Evolutionary conservation across 495 filamentous ascomycete genomes (phyloP).

Genomic region (Glutinoglossum americanum): DNA sequence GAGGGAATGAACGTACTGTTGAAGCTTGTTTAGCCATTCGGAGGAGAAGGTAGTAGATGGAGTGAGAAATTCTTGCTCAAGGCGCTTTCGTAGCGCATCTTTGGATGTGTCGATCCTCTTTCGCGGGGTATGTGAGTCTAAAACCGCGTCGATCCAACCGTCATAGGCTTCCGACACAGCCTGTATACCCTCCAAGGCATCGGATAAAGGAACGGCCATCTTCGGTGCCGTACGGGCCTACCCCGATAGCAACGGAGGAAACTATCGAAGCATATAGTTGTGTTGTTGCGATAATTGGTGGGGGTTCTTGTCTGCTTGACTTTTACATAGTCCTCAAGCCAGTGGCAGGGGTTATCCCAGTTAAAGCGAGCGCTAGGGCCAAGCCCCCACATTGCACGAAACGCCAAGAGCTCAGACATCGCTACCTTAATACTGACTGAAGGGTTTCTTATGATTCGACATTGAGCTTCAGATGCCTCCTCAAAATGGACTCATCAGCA

Average conservation of each 20-base stretch:
- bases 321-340: too few species aligned
- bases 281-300: too few species aligned
- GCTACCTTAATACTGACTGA: too few species aligned
- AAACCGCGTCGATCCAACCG: slow-evolving; percentile 33
- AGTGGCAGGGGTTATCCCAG: too few species aligned
- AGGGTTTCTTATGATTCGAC: too few species aligned
- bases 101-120: slow-evolving; percentile 33
- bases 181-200: background rate
- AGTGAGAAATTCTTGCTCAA: slow-evolving; percentile 58
- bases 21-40: slow-evolving; percentile 70
- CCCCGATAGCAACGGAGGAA: background rate
- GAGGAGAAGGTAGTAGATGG: slow-evolving; percentile 56
- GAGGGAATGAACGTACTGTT: slow-evolving; percentile 39
- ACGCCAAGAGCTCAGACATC: too few species aligned
- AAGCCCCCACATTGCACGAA: too few species aligned
- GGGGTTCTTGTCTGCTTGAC: too few species aligned
- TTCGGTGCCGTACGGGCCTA: background rate
- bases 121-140: slow-evolving; percentile 30
- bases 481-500: background rate
- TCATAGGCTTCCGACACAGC: slow-evolving; percentile 4
- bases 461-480: background rate
- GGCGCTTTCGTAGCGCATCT: slow-evolving; percentile 37
- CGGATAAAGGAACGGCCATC: background rate
- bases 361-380: too few species aligned
- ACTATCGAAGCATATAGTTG: background rate